These are phyloP conservation scores for Erysimum cheiranthoides DNA, from an alignment of 345 rosid genomes.

Conservation along the genomic window DNA sequence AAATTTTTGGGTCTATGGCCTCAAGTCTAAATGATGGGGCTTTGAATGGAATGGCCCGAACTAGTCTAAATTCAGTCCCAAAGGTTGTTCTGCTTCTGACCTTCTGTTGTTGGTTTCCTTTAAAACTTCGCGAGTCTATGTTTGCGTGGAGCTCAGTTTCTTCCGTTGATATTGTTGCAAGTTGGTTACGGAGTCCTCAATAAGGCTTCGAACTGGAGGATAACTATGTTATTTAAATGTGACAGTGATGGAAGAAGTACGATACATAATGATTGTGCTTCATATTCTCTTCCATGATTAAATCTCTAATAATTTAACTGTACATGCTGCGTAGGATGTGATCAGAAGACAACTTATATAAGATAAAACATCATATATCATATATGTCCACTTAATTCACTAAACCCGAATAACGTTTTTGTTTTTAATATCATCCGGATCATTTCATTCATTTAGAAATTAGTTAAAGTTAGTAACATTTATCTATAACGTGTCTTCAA, in stretches of 20 bases:
- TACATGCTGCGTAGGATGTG: background rate
- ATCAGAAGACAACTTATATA: background rate
- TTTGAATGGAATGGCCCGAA: background rate
- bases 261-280: slow-evolving; percentile 1
- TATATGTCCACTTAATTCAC: background rate
- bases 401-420: background rate
- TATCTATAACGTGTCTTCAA: too few species aligned
- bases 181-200: background rate
- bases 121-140: slow-evolving; percentile 3
- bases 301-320: background rate
- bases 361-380: background rate
- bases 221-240: background rate
- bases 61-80: background rate
- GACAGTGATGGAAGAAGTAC: background rate
- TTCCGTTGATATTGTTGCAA: background rate
- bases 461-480: too few species aligned
- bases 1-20: background rate
- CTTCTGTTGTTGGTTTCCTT: background rate
- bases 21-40: background rate
- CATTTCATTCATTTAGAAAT: background rate
- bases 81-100: background rate
- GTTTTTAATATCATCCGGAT: background rate
- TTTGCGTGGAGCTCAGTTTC: background rate
- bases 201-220: background rate
- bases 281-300: background rate